Evolutionary conservation across 495 filamentous ascomycete species (phyloP).

Genomic region (Lasiosphaeris hirsuta): DNA sequence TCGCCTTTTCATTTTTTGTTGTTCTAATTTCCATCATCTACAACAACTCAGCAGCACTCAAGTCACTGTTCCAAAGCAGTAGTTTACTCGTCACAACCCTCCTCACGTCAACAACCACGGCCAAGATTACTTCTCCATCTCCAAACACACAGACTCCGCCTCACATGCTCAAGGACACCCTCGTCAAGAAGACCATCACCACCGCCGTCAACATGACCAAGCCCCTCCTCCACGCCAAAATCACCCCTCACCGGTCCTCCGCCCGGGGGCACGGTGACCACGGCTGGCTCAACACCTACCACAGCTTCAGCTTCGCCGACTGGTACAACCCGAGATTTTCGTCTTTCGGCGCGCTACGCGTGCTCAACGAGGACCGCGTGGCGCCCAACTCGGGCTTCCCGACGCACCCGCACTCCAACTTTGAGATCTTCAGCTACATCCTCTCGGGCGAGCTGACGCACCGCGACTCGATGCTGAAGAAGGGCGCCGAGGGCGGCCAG

Average conservation of each 20-base stretch:
- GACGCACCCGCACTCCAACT: slow-evolving; percentile 75
- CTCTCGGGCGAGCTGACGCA: slow-evolving; percentile 76
- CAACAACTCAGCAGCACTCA: slow-evolving; percentile 18
- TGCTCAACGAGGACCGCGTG: slow-evolving; percentile 82
- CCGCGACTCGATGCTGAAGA: slow-evolving; percentile 68
- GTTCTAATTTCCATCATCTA: slow-evolving; percentile 23
- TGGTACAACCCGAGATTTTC: slow-evolving; percentile 65
- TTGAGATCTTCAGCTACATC: slow-evolving; percentile 83
- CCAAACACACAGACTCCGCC: neutral
- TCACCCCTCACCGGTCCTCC: slow-evolving; percentile 57
- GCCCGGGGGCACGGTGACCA: slow-evolving; percentile 71
- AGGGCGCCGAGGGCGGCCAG: slow-evolving; percentile 49
- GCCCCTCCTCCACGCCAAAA: slow-evolving; percentile 58
- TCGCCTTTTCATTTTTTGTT: slow-evolving; percentile 5
- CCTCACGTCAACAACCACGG: neutral
- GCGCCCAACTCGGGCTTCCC: slow-evolving; percentile 65
- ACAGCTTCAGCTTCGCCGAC: slow-evolving; percentile 75
- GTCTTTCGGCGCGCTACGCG: slow-evolving; percentile 67
- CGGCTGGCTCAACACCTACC: slow-evolving; percentile 81
- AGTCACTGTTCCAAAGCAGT: slow-evolving; percentile 10
- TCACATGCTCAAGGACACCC: slow-evolving; percentile 17
- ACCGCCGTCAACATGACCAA: slow-evolving; percentile 49
- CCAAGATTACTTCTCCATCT: slow-evolving; percentile 5
- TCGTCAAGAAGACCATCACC: neutral
- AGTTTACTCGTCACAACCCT: neutral